Conservation (phyloP, 805 yeast genomes). For the Ogataea dorogensis region DNA sequence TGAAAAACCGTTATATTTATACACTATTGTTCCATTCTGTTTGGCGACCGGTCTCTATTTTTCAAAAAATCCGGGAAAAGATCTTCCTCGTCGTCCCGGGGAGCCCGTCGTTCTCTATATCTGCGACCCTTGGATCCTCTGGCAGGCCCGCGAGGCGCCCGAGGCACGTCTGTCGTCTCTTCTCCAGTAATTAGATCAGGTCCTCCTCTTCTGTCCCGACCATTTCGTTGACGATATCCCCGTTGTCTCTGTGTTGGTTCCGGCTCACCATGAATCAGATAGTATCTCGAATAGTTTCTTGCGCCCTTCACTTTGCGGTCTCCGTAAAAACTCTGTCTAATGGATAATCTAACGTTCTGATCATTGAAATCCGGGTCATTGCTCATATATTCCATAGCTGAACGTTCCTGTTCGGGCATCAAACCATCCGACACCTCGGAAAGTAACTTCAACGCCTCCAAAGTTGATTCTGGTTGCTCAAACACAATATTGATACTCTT, state of each 20-base stretch:
- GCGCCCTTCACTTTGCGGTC: slow-evolving; percentile 62
- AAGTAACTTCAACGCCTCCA: slow-evolving; percentile 21
- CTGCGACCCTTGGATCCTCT: slow-evolving; percentile 14
- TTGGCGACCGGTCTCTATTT: slow-evolving; percentile 29
- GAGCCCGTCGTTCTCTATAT: slow-evolving; percentile 16
- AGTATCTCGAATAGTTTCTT: slow-evolving; percentile 57
- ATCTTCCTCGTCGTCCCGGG: slow-evolving; percentile 34
- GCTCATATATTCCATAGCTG: slow-evolving; percentile 39
- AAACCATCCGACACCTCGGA: slow-evolving; percentile 17
- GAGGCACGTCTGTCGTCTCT: too few relatives aligned
- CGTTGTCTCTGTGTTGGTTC: slow-evolving; percentile 36
- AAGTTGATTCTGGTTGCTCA: slow-evolving; percentile 32
- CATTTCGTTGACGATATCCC: slow-evolving; percentile 16
- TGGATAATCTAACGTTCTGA: slow-evolving; percentile 34
- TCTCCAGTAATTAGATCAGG: slow-evolving; percentile 36
- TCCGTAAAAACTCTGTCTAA: slow-evolving; percentile 49
- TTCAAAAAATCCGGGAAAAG: slow-evolving; percentile 35
- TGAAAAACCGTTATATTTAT: neutral
- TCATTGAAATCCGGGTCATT: slow-evolving; percentile 18
- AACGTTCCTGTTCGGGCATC: slow-evolving; percentile 36
- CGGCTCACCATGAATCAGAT: slow-evolving; percentile 71
- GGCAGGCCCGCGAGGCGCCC: slow-evolving; percentile 12
- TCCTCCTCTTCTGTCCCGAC: slow-evolving; percentile 20
- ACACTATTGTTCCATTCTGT: slow-evolving; percentile 14
- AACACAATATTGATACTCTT: slow-evolving; percentile 55